phyloP scores from a whole-genome alignment of 805 yeast genomes.

The Lipomyces starkeyi region DNA sequence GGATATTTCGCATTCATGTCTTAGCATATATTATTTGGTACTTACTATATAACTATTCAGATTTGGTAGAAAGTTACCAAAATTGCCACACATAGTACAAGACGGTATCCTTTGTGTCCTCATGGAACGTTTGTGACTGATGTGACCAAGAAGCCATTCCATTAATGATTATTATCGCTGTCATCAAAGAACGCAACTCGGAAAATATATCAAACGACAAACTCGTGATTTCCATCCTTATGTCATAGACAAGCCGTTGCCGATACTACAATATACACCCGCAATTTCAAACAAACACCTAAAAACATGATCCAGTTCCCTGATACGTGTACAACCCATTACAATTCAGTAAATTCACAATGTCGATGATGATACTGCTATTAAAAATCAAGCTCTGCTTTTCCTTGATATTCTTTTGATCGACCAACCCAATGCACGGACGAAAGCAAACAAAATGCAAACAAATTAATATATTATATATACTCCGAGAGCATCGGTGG shows the following conservation, averaged over 20 bases:
- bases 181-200: too few relatives aligned
- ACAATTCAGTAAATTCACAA: not conserved
- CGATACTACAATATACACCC: not conserved
- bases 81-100: too few relatives aligned
- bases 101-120: too few relatives aligned
- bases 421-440: conserved; percentile 1
- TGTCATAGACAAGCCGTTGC: not conserved
- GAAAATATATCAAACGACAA: too few relatives aligned
- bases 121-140: too few relatives aligned
- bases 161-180: too few relatives aligned
- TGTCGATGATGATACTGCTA: not conserved
- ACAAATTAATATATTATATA: not conserved
- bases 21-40: not conserved
- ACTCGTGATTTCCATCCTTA: not conserved
- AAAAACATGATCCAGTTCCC: not conserved
- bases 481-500: not conserved
- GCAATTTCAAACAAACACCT: not conserved
- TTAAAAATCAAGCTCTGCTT: not conserved
- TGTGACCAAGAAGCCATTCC: not conserved
- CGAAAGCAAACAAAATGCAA: not conserved
- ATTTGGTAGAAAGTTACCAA: too few relatives aligned
- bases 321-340: conserved; percentile 1
- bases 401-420: not conserved
- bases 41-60: too few relatives aligned
- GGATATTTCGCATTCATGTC: not conserved